Evolutionary conservation across 148 eudicot genomes (phyloP).

Genomic region (Spergularia bocconei): DNA sequence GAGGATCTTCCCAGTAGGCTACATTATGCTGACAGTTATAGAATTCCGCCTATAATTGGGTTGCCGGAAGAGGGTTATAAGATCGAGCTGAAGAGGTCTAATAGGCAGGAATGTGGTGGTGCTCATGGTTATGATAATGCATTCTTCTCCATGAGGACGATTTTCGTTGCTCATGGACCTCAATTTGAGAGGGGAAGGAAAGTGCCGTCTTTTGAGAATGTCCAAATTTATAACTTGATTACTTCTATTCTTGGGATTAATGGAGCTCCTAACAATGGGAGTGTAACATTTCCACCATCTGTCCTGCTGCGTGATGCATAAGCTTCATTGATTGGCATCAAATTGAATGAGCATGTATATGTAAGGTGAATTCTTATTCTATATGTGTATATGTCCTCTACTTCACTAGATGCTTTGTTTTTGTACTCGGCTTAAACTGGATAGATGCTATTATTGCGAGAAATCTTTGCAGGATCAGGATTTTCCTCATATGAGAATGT

Average conservation of each 20-base stretch:
- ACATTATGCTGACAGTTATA: constrained; percentile 63
- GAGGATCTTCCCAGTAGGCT: constrained; percentile 77
- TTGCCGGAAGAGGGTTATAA: constrained; percentile 69
- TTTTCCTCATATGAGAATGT: background rate
- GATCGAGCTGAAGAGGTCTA: constrained; percentile 60
- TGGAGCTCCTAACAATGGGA: constrained; percentile 82
- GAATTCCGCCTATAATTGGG: constrained; percentile 82
- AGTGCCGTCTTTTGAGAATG: constrained; percentile 84
- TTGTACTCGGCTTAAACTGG: background rate
- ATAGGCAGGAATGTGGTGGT: constrained; percentile 75
- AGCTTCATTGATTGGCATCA: background rate
- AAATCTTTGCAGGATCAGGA: background rate
- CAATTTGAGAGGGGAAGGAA: constrained; percentile 62
- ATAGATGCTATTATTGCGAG: background rate
- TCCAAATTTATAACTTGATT: constrained; percentile 73
- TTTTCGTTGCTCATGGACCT: constrained; percentile 78
- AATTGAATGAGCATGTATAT: background rate
- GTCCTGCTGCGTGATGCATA: constrained; percentile 44
- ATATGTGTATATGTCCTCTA: background rate
- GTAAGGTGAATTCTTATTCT: background rate
- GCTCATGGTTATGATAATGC: constrained; percentile 91
- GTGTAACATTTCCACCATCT: constrained; percentile 44
- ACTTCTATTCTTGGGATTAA: constrained; percentile 58
- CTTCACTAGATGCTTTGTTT: background rate
- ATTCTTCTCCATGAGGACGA: constrained; percentile 89